Evolutionary conservation across 2,329 filamentous ascomycete genomes (phyloP).

Genomic region (Colletotrichum tropicicola): DNA sequence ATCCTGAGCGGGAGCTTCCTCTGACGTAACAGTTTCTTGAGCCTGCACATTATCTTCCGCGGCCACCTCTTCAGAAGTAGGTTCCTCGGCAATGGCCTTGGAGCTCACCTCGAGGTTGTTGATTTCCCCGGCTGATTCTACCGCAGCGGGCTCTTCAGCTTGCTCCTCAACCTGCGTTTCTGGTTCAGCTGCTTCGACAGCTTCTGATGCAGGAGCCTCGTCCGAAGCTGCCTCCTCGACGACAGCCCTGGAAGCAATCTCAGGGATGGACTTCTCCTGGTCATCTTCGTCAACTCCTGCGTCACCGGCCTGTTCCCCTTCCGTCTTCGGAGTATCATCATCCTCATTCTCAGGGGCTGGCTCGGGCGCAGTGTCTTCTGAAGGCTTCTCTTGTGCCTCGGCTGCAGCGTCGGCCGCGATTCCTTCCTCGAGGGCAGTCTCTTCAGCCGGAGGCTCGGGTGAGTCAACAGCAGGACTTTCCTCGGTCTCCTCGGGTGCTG

Average conservation of each 20-base stretch:
- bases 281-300: not conserved
- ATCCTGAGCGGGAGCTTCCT: too few species aligned
- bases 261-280: not conserved
- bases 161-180: not conserved
- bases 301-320: not conserved
- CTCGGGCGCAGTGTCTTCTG: not conserved
- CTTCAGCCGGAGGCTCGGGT: not conserved
- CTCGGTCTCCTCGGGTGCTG: not conserved
- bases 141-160: not conserved
- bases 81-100: not conserved
- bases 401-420: not conserved
- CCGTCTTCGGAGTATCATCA: not conserved
- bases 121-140: not conserved
- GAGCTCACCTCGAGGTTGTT: not conserved
- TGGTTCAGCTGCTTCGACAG: not conserved
- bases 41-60: not conserved
- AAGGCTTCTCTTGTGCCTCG: not conserved
- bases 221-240: not conserved
- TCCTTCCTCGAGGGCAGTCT: not conserved
- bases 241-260: constrained; percentile 1
- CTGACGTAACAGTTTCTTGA: not conserved
- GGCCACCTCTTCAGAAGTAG: not conserved
- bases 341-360: constrained; percentile 25
- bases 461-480: not conserved
- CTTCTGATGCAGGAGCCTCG: not conserved